Conservation (phyloP, 495 filamentous ascomycete species). For the Staphylotrichum longicolle region DNA sequence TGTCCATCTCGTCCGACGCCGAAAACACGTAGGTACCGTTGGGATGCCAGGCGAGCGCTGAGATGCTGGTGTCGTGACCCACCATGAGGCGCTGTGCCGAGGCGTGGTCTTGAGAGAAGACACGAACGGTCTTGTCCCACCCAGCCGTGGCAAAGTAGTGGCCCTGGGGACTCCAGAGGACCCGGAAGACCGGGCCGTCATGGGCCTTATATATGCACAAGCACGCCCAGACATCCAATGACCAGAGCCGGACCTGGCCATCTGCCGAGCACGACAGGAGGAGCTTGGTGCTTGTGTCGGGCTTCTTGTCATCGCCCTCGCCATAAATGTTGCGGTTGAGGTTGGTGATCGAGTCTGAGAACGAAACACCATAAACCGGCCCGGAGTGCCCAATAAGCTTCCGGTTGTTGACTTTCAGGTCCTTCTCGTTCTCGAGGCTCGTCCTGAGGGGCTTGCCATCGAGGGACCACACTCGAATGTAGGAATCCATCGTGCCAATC, state of each 20-base stretch:
- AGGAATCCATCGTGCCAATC: conserved; percentile 85
- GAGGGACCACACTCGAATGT: conserved; percentile 88
- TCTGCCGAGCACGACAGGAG: conserved; percentile 87
- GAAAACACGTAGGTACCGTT: conserved; percentile 93
- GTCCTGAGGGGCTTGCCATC: conserved; percentile 70
- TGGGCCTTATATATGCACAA: conserved; percentile 92
- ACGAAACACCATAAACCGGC: conserved; percentile 83
- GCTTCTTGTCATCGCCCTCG: conserved; percentile 45
- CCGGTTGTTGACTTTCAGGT: conserved; percentile 54
- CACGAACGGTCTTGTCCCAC: conserved; percentile 81
- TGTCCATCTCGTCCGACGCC: conserved; percentile 72
- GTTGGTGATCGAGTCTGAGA: conserved; percentile 71
- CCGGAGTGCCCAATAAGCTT: conserved; percentile 90
- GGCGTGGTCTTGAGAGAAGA: conserved; percentile 89
- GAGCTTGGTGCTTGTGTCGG: conserved; percentile 64
- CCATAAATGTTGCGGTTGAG: conserved; percentile 43
- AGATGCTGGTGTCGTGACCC: conserved; percentile 87
- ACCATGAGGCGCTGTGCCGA: conserved; percentile 84
- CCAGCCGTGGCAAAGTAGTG: conserved; percentile 91
- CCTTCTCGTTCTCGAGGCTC: conserved; percentile 38
- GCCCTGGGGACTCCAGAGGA: conserved; percentile 88
- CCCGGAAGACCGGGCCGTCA: conserved; percentile 80
- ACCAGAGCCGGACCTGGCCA: conserved; percentile 87
- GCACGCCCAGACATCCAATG: conserved; percentile 81
- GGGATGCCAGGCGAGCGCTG: conserved; percentile 82